Base-by-base conservation (phyloP, 2,329 filamentous ascomycete genomes). In the Curvularia lunata region DNA sequence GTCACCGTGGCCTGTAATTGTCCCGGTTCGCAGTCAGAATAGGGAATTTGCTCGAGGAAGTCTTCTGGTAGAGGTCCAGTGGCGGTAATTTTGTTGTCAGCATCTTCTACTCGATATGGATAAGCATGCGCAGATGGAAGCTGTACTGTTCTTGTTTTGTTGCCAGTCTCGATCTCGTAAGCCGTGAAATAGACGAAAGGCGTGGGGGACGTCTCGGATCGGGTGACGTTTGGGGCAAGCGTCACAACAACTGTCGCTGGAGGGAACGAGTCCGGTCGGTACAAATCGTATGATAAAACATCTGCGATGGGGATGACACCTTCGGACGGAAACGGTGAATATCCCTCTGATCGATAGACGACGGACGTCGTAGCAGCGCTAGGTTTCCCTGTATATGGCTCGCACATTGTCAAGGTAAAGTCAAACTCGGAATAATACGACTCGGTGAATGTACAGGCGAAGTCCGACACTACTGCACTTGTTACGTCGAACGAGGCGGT, bases 111-210 rank as follows among this genome's bases (percentile, higher is more conserved):
- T 42, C 61, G 61, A 48, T 79, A 80, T 16, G 75, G 66, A 51
- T 78, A 78, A 21, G 70, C 75, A 51, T 73, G 75, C 0, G 75
- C 69, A 16, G 67, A 66, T 4, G 67, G 58, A 34, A 82, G 62
- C 13, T 70, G 67, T 55, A 79, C 69, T 0, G 73, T 73, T 23
- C 67, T 51, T 4, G 79, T 79, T 0, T 56, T 64, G 40, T 73
- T 73, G 10, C 56, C 59, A 27, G 57, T 72, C 48, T 78, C 75
- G n/a, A 81, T 69, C 55, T 81, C 78, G 56, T 80, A 81, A 5
- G 69, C 68, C 18, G 75, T 77, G 61, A 81, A 79, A 57, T 79
- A 77, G 6, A 80, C 73, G 45, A 80, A 78, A 0, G 79, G 76
- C 1, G 78, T 79, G 43, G 64, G 70, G 16, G 73, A 75, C 3